These are phyloP conservation scores for Melampsora occidentalis DNA, from an alignment of 1,284 basidiomycete genomes.

Conservation along the genomic window DNA sequence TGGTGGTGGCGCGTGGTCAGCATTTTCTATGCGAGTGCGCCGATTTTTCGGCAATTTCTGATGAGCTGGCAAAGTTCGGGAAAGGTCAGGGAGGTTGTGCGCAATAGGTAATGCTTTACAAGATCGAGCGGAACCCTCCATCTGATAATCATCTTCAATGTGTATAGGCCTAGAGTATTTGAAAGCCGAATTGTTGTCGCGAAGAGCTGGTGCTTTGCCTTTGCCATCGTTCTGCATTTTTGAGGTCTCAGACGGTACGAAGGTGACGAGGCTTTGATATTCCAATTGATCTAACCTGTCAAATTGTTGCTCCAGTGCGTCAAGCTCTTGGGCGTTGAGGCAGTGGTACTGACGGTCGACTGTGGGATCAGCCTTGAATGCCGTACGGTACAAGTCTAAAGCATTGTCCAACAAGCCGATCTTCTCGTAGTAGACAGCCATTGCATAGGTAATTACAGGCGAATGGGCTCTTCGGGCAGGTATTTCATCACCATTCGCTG, in stretches of 20 bases:
- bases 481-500: no score
- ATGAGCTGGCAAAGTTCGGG: no score
- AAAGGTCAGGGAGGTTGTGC: no score
- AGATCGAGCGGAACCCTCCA: no score
- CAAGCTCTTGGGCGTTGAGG: conserved; percentile 4
- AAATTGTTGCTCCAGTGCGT: conserved; percentile 5
- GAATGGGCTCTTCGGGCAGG: neutral
- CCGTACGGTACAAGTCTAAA: conserved; percentile 12
- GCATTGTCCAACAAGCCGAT: conserved; percentile 29
- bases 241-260: neutral
- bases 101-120: no score
- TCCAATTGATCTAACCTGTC: neutral
- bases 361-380: conserved; percentile 12
- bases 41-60: no score
- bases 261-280: neutral
- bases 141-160: conserved; percentile 2
- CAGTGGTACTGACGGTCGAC: conserved; percentile 18
- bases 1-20: no score
- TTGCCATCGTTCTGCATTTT: no score
- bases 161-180: conserved; percentile 5
- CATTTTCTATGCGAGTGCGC: no score
- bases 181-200: neutral
- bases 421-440: conserved; percentile 24
- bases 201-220: no score
- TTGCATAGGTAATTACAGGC: conserved; percentile 11